A percentile compares a stretch with the other conserved stretches of the same genome.
These are phyloP conservation scores for Trametes cingulata DNA, from an alignment of 768 basidiomycete species.

Conservation along the genomic window DNA sequence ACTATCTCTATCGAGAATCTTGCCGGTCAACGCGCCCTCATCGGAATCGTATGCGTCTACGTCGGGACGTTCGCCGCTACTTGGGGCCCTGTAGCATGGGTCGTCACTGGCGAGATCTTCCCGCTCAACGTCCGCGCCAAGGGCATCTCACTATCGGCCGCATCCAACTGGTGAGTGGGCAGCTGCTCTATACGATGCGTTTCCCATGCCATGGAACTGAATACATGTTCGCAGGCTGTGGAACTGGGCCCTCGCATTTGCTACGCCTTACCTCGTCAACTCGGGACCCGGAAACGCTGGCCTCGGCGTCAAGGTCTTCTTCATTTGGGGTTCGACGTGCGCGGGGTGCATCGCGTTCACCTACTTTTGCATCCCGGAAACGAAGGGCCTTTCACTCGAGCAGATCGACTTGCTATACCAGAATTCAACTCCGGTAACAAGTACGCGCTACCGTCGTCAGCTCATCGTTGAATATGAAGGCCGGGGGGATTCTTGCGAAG, in stretches of 20 bases:
- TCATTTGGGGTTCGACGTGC: conserved; percentile 76
- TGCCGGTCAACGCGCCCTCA: conserved; percentile 60
- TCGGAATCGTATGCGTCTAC: conserved; percentile 48
- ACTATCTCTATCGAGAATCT: conserved; percentile 29
- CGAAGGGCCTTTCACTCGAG: conserved; percentile 80
- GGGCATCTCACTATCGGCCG: conserved; percentile 71
- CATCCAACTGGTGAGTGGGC: conserved; percentile 63
- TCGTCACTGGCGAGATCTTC: conserved; percentile 75
- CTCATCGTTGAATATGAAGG: not conserved
- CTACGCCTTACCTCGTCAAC: conserved; percentile 51
- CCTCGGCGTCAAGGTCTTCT: conserved; percentile 76
- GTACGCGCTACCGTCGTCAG: conserved; percentile 26
- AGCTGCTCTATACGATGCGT: too few species aligned
- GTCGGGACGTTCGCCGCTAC: not conserved
- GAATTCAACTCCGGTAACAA: conserved; percentile 56
- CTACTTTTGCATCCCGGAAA: conserved; percentile 79
- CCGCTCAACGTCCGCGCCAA: conserved; percentile 80
- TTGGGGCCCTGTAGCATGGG: conserved; percentile 38
- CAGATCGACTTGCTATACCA: conserved; percentile 79
- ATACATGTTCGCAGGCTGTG: conserved; percentile 35
- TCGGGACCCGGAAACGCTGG: conserved; percentile 45
- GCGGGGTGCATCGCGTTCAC: conserved; percentile 70
- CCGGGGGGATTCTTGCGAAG: too few species aligned
- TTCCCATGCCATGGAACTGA: not conserved
- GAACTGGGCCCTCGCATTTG: conserved; percentile 68